phyloP scores from a whole-genome alignment of 1,284 basidiomycete species.

The Heterobasidion occidentale region DNA sequence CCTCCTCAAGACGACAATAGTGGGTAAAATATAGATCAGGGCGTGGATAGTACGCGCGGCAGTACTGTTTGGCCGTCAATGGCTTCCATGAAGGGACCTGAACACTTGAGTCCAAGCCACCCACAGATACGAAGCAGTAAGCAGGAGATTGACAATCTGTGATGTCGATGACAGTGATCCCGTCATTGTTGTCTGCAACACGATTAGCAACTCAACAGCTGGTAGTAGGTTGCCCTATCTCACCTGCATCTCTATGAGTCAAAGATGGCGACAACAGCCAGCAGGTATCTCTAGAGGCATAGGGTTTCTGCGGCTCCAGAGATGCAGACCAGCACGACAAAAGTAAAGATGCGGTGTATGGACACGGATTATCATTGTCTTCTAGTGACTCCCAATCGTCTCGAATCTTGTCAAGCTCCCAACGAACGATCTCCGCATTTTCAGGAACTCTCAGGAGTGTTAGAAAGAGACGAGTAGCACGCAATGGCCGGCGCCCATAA shows the following conservation, averaged over 20 bases:
- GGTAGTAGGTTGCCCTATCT: neutral
- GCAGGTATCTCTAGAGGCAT: constrained; percentile 2
- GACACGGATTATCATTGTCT: constrained; percentile 19
- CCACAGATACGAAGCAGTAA: constrained; percentile 23
- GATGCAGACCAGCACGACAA: constrained; percentile 9
- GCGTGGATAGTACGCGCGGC: constrained; percentile 19
- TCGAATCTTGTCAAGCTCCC: constrained; percentile 20
- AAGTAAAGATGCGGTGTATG: constrained; percentile 19
- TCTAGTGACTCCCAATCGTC: constrained; percentile 13
- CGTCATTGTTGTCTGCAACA: constrained; percentile 30
- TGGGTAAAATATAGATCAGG: neutral
- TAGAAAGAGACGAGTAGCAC: constrained; percentile 23
- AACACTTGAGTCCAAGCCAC: neutral
- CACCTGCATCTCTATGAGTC: constrained; percentile 21
- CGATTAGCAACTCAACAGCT: neutral
- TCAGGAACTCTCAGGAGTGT: constrained; percentile 24
- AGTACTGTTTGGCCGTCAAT: constrained; percentile 22
- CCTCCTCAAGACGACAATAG: neutral
- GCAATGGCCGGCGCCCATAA: constrained; percentile 23
- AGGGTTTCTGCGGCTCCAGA: neutral
- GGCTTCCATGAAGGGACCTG: constrained; percentile 4
- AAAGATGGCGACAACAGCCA: constrained; percentile 14
- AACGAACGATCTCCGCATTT: constrained; percentile 27
- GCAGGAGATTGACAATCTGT: constrained; percentile 25
- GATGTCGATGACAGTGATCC: constrained; percentile 33